Evolutionary conservation across 495 filamentous ascomycete genomes (phyloP), one percentile per base, ranked within the genome.

Genomic region (Penicillium pancosmium): DNA sequence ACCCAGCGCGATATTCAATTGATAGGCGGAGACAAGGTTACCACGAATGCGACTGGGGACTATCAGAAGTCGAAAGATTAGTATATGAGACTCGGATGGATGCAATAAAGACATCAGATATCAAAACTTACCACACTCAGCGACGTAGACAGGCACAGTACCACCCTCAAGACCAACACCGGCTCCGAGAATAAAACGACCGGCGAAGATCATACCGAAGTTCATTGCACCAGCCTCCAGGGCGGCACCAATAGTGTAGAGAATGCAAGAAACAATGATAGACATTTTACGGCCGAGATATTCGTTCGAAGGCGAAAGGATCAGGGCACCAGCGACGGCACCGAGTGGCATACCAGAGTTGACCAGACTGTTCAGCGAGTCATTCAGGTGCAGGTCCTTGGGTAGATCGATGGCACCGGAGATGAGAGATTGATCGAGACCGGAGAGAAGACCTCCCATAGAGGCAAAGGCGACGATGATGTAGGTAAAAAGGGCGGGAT

Each of bases 1-100:
- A 47, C 85, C 85, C 0, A 88, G 67, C 1, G 84, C 84, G 50
- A 88, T 87, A 68, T 84, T 86, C 67, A 86, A 78, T 61, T 88
- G 85, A 59, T 86, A 86, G 0, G 86, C 70, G 0, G 83, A 85
- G 21, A 86, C 84, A 40, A 87, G 70, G 60, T 86, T 86, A 63
- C 84, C 84, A 59, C 85, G 82, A 44, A 84, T 74, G 43, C 73
- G 73, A 19, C 76, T 66, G 12, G 80, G 82, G 33, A 85, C 82
- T 53, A 43, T 35, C 40, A 36, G 16, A 67, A 71, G 59, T 73
- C 2, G 68, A 69, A 11, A 76, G 66, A 53, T 81, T 54, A 56
- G 55, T 21, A 41, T 36, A 15, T 18, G 7, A 40, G 15, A 38
- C 21, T 9, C 44, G 41, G 18, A 46, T 46, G 41, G 23, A 23